Percentiles rank a stretch among this genome's conserved stretches.
Evolutionary conservation across 331 rosid genomes (phyloP).

Genomic region (Prunus yedoensis): DNA sequence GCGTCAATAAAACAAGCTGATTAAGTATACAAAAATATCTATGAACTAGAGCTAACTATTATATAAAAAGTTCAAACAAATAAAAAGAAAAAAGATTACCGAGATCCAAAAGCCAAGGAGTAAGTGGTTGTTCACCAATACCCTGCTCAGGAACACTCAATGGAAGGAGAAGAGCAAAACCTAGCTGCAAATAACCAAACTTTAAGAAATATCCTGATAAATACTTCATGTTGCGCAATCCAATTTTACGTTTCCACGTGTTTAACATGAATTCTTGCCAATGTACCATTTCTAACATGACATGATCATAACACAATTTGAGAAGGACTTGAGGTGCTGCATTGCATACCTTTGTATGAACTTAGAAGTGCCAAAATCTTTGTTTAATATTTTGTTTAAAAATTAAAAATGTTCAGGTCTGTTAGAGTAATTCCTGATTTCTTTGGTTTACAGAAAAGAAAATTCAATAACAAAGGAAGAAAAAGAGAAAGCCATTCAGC

Average conservation of each 20-base stretch:
- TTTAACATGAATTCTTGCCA: not conserved
- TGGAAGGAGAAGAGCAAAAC: not conserved
- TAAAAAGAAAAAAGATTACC: not conserved
- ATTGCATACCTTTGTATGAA: not conserved
- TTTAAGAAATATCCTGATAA: not conserved
- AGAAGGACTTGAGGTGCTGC: not conserved
- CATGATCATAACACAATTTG: not conserved
- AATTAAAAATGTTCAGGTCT: too few relatives aligned
- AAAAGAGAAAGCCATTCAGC: not conserved
- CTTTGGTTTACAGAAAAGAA: not conserved
- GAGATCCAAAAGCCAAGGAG: not conserved
- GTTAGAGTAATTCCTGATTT: not conserved
- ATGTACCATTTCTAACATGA: not conserved
- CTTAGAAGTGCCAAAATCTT: not conserved
- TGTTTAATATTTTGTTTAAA: not conserved
- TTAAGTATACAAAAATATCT: not conserved
- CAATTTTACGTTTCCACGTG: not conserved
- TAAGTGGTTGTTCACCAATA: not conserved
- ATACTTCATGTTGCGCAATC: not conserved
- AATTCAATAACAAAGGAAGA: not conserved
- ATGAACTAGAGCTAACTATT: not conserved
- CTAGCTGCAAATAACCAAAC: conserved; percentile 1
- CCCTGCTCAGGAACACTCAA: not conserved
- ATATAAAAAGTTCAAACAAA: not conserved
- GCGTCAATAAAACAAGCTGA: not conserved